These are phyloP conservation scores for Lichenothelia convexa DNA, from an alignment of 495 filamentous ascomycete species.

Conservation along the genomic window DNA sequence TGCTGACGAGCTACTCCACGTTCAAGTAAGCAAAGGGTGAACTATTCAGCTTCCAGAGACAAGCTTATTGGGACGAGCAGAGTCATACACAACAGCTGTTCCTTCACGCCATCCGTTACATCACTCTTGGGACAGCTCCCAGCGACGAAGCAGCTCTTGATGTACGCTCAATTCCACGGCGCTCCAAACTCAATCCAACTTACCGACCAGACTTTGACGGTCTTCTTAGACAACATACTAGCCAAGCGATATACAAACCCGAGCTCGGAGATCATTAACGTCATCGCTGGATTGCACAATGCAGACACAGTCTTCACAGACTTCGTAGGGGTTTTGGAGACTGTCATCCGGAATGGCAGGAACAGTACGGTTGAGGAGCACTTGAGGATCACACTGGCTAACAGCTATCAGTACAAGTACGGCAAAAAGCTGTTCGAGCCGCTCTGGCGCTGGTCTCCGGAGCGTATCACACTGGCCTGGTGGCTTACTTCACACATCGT, in stretches of 20 bases:
- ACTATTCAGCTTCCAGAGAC: constrained; percentile 1
- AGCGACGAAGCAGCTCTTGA: constrained; percentile 71
- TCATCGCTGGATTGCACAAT: constrained; percentile 73
- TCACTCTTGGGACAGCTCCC: constrained; percentile 42
- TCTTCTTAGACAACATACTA: constrained; percentile 64
- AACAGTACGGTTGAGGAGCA: constrained; percentile 33
- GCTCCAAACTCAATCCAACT: constrained; percentile 12
- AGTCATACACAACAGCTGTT: constrained; percentile 65
- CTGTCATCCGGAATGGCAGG: constrained; percentile 59
- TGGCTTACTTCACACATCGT: constrained; percentile 88
- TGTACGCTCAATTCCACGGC: constrained; percentile 33
- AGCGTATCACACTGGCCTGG: constrained; percentile 79
- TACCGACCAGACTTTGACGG: constrained; percentile 62
- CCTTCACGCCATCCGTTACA: constrained; percentile 44
- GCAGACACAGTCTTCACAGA: constrained; percentile 74
- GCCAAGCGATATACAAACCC: constrained; percentile 88
- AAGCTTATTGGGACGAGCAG: constrained; percentile 16
- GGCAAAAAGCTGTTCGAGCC: constrained; percentile 62
- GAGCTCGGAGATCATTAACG: constrained; percentile 81
- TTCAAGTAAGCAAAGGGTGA: constrained; percentile 34
- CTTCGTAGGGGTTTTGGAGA: constrained; percentile 68
- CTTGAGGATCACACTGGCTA: not conserved
- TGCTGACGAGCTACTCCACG: constrained; percentile 54
- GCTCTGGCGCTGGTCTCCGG: constrained; percentile 75
- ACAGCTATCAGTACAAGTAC: constrained; percentile 38